Evolutionary conservation across 2,329 filamentous ascomycete species (phyloP).

Genomic region (Cladosporium austrohemisphaericum): DNA sequence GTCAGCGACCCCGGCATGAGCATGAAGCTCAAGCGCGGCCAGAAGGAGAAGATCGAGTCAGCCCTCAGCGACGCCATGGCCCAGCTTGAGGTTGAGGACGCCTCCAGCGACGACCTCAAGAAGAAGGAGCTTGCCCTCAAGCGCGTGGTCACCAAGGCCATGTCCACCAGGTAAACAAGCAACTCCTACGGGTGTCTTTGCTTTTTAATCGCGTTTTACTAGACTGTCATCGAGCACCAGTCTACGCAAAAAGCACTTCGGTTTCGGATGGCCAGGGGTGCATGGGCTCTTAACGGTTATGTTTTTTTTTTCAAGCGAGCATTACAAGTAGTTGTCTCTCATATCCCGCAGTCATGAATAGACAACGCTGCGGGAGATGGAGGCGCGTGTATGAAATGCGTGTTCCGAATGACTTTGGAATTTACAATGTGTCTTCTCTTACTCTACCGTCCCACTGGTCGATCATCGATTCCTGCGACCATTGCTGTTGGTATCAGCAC

Average conservation of each 20-base stretch:
- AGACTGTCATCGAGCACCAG: conserved; percentile 15
- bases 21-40: conserved; percentile 95
- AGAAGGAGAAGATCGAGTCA: conserved; percentile 99
- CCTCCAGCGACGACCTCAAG: conserved; percentile 89
- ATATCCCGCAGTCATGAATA: conserved; percentile 10
- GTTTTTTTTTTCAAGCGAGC: conserved; percentile 18
- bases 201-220: conserved; percentile 14
- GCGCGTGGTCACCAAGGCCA: conserved; percentile 87
- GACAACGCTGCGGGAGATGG: conserved; percentile 8
- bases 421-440: no score
- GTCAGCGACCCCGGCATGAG: conserved; percentile 93
- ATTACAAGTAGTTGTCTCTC: conserved; percentile 14
- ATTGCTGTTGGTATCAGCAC: no score
- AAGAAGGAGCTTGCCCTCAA: conserved; percentile 99
- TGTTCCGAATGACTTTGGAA: conserved; percentile 11
- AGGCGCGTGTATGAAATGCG: conserved; percentile 15
- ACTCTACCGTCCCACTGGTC: no score
- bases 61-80: conserved; percentile 96
- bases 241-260: conserved; percentile 16
- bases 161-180: conserved; percentile 34
- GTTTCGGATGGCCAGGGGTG: conserved; percentile 16
- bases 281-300: conserved; percentile 20
- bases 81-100: conserved; percentile 93
- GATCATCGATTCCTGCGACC: no score
- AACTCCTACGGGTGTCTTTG: conserved; percentile 8